Evolutionary conservation across 495 filamentous ascomycete species (phyloP).

Genomic region (Aspergillus haitiensis): DNA sequence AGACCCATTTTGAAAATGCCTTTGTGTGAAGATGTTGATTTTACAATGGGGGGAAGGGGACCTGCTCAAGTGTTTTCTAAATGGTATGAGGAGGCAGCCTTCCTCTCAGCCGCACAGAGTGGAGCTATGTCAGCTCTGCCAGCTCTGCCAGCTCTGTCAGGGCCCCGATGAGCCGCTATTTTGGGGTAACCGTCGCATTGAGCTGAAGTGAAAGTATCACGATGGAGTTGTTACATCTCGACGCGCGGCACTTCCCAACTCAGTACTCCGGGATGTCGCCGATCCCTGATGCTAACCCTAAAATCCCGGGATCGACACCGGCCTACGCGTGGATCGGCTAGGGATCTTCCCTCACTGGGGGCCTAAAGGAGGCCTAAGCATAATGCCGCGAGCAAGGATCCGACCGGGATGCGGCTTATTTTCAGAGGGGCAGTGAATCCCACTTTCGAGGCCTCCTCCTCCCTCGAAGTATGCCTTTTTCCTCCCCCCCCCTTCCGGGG

Average conservation of each 20-base stretch:
- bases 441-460: neutral
- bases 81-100: neutral
- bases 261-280: neutral
- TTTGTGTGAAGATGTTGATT: neutral
- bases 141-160: conserved; percentile 1
- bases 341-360: neutral
- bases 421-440: neutral
- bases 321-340: neutral
- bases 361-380: neutral
- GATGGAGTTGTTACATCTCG: neutral
- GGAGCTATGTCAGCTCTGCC: neutral
- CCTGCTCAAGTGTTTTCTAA: conserved; percentile 1
- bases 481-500: neutral
- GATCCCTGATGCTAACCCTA: neutral
- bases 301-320: neutral
- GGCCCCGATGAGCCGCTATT: neutral
- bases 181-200: neutral
- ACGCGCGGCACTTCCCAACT: neutral
- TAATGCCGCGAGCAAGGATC: neutral
- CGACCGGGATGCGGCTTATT: neutral
- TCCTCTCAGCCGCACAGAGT: neutral
- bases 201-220: neutral
- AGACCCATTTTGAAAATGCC: neutral
- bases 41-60: neutral
- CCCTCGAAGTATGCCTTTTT: neutral